Evolutionary conservation across 192 early-diverging fungal genomes (phyloP).

Genomic region (Powellomyces hirtus): DNA sequence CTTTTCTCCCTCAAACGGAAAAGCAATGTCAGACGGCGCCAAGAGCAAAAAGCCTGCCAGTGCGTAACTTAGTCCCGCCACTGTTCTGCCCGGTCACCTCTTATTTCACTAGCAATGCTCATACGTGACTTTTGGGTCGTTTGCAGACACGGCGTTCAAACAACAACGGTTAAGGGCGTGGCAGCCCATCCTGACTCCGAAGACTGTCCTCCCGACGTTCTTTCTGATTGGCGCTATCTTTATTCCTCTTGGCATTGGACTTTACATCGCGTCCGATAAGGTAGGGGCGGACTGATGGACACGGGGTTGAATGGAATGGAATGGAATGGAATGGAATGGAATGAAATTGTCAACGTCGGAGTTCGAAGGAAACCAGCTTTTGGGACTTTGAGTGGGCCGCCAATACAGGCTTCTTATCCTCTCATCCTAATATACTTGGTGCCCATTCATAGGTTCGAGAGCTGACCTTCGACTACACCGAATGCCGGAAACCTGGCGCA

Average conservation of each 20-base stretch:
- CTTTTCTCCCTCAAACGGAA: background rate
- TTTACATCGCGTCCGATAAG: conserved; percentile 46
- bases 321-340: too few species aligned
- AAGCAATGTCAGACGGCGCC: background rate
- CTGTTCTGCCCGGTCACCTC: background rate
- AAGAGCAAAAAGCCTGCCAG: background rate
- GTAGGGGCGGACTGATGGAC: background rate
- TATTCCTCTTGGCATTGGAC: conserved; percentile 89
- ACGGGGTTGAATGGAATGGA: background rate
- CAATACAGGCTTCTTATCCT: too few species aligned
- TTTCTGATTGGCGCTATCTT: conserved; percentile 93
- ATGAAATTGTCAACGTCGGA: too few species aligned
- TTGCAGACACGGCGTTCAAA: conserved; percentile 48
- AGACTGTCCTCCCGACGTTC: conserved; percentile 94
- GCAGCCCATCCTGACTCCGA: conserved; percentile 98
- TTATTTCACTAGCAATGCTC: background rate
- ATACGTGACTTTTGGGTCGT: background rate
- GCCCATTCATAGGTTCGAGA: conserved; percentile 77
- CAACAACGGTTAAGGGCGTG: conserved; percentile 99
- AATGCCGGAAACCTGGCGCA: conserved; percentile 49
- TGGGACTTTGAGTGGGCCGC: too few species aligned
- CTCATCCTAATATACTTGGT: too few species aligned
- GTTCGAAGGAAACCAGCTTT: too few species aligned
- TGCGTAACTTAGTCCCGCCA: too few species aligned
- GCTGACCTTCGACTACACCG: conserved; percentile 89